phyloP scores from a whole-genome alignment of 495 filamentous ascomycete species.

The Aspergillus incahuasiensis region DNA sequence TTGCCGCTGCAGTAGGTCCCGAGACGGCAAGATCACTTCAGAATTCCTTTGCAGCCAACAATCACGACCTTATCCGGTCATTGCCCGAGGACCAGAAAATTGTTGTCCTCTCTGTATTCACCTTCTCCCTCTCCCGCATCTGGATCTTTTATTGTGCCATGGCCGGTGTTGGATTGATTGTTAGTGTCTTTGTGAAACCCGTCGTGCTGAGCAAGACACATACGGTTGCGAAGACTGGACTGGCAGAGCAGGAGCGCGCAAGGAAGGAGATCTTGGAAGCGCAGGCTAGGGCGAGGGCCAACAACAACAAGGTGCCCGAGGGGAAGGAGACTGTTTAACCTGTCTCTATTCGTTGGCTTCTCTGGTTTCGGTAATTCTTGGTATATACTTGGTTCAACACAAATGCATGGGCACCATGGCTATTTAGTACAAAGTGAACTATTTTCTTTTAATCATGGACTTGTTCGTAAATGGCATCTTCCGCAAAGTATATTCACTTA shows the following conservation, averaged over 20 bases:
- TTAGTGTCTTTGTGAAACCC: constrained; percentile 52
- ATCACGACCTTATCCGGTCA: constrained; percentile 48
- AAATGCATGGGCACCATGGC: too few relatives aligned
- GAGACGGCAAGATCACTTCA: constrained; percentile 29
- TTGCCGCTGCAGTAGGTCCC: constrained; percentile 34
- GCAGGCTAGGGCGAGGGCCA: constrained; percentile 18
- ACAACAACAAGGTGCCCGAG: constrained; percentile 4
- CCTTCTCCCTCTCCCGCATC: constrained; percentile 56
- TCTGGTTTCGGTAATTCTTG: not conserved
- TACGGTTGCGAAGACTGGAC: constrained; percentile 57
- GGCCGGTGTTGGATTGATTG: constrained; percentile 48
- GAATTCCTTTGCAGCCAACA: constrained; percentile 52
- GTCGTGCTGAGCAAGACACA: constrained; percentile 56
- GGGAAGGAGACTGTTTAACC: constrained; percentile 24
- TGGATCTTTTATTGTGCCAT: constrained; percentile 62
- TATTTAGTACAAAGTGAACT: not conserved
- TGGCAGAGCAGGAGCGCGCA: constrained; percentile 48
- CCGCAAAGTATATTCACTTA: not conserved
- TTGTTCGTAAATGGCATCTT: not conserved
- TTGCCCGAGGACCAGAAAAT: constrained; percentile 44
- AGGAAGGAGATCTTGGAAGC: constrained; percentile 34
- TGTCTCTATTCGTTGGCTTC: not conserved
- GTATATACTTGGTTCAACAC: too few relatives aligned
- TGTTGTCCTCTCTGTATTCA: constrained; percentile 52
- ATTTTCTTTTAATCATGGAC: not conserved